These are phyloP conservation scores for Bruguiera gymnorhiza DNA, from an alignment of 345 rosid genomes.

Conservation along the genomic window DNA sequence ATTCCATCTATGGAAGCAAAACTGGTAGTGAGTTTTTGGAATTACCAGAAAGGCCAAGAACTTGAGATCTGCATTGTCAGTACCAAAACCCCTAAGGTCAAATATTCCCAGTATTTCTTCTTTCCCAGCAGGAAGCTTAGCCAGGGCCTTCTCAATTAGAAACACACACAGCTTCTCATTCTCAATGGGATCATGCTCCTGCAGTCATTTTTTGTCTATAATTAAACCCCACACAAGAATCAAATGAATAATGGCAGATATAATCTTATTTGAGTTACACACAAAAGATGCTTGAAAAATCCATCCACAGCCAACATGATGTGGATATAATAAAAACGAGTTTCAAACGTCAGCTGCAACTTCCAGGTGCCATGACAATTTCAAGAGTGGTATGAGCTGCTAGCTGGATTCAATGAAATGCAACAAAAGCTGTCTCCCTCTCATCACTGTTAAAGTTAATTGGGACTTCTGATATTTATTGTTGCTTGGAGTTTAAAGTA, in stretches of 20 bases:
- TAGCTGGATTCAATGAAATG: conserved; percentile 1
- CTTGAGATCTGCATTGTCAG: conserved; percentile 65
- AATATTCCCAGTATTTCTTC: conserved; percentile 66
- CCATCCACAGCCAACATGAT: not conserved
- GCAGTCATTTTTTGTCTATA: conserved; percentile 18
- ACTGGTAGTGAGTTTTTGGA: not conserved
- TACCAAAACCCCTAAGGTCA: conserved; percentile 74
- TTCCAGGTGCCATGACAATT: not conserved
- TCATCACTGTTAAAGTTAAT: not conserved
- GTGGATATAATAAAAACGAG: not conserved
- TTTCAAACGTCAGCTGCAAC: not conserved
- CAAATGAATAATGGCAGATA: not conserved
- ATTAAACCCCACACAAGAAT: conserved; percentile 8
- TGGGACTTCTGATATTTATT: not conserved
- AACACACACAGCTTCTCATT: conserved; percentile 74
- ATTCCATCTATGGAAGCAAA: conserved; percentile 1
- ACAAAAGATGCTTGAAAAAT: not conserved
- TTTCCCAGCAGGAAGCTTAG: conserved; percentile 66
- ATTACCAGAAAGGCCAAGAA: conserved; percentile 78
- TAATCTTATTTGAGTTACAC: not conserved
- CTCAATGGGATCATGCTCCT: conserved; percentile 66
- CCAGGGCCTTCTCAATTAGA: conserved; percentile 72
- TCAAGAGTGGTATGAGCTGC: not conserved
- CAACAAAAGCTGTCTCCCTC: not conserved
- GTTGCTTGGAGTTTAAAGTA: not conserved